phyloP scores from a whole-genome alignment of 345 rosid species.

The Sonneratia caseolaris region DNA sequence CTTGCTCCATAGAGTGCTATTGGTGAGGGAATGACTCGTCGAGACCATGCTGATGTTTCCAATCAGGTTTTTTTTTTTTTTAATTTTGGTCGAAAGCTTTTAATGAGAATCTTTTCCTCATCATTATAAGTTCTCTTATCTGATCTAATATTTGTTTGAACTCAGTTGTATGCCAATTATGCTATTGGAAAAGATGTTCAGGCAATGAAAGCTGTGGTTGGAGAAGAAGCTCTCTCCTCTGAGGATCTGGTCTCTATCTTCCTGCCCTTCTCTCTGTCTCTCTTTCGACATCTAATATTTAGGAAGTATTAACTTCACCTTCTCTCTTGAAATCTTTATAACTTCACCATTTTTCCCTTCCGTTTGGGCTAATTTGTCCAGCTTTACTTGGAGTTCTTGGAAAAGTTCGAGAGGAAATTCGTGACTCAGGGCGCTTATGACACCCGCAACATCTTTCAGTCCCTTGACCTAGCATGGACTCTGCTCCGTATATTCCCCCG shows the following conservation, averaged over 20 bases:
- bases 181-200: conserved; percentile 96
- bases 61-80: conserved; percentile 52
- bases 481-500: conserved; percentile 97
- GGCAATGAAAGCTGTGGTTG: conserved; percentile 99
- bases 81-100: background rate
- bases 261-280: background rate
- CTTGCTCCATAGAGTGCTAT: conserved; percentile 61
- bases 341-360: background rate
- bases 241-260: conserved; percentile 70
- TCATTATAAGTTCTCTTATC: background rate
- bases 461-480: conserved; percentile 97
- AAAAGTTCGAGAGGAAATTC: conserved; percentile 88
- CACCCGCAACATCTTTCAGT: conserved; percentile 85
- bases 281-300: background rate
- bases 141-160: conserved; percentile 1
- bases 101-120: background rate
- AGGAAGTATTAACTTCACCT: background rate
- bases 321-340: background rate
- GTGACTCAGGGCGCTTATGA: conserved; percentile 89
- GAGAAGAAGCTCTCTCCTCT: conserved; percentile 97
- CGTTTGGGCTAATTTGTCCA: conserved; percentile 17
- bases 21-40: conserved; percentile 94
- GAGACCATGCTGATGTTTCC: conserved; percentile 86
- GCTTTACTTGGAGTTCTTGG: conserved; percentile 89
- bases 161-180: conserved; percentile 88